A percentile compares a stretch with the other conserved stretches of the same genome.
These are phyloP conservation scores for Iris macrosiphon DNA, from an alignment of 106 monocot species.

Conservation along the genomic window DNA sequence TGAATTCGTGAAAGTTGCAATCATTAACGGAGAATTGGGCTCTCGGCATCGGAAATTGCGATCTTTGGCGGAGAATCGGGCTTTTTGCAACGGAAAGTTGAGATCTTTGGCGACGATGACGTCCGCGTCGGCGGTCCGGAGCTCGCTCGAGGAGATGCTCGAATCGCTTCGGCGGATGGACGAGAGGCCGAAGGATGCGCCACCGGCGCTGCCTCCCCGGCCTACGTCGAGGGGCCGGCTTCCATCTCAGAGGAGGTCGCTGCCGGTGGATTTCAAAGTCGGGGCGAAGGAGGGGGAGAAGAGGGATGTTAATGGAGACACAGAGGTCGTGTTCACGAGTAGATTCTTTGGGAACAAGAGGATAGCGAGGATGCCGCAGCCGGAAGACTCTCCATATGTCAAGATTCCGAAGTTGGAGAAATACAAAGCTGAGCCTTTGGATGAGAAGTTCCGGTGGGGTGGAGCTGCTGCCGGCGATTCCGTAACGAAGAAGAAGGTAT, in stretches of 20 bases:
- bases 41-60: no score
- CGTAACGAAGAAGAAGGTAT: slow-evolving; percentile 1
- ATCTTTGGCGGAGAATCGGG: no score
- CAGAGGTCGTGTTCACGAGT: slow-evolving; percentile 8
- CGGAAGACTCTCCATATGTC: slow-evolving; percentile 23
- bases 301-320: not conserved
- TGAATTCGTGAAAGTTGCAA: no score
- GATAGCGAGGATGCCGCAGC: not conserved
- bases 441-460: slow-evolving; percentile 6
- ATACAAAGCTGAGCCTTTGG: not conserved
- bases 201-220: slow-evolving; percentile 36
- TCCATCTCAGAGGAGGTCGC: slow-evolving; percentile 27
- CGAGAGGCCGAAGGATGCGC: slow-evolving; percentile 31
- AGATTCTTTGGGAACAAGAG: slow-evolving; percentile 12
- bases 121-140: slow-evolving; percentile 1
- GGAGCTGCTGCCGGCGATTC: not conserved
- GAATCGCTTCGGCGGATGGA: slow-evolving; percentile 29
- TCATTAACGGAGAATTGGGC: no score
- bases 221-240: slow-evolving; percentile 23
- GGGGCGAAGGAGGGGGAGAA: slow-evolving; percentile 8
- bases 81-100: no score
- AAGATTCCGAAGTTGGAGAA: slow-evolving; percentile 1
- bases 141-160: slow-evolving; percentile 47
- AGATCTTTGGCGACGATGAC: not conserved
- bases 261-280: slow-evolving; percentile 18